phyloP scores from a whole-genome alignment of 768 basidiomycete species.

The Tulasnella sp. region DNA sequence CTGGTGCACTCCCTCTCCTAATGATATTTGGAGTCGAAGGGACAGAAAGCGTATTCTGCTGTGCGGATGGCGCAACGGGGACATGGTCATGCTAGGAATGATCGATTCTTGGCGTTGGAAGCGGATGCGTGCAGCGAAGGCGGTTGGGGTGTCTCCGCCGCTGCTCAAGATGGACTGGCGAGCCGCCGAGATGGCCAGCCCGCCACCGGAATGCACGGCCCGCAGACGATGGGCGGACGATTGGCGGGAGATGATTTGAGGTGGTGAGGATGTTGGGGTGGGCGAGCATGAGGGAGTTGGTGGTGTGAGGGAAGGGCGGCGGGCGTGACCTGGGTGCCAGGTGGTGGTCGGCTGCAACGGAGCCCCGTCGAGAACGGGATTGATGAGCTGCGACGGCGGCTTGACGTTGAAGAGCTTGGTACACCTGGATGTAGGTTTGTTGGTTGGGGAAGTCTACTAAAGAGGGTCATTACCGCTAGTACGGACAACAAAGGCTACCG shows the following conservation, averaged over 20 bases:
- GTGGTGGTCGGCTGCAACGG: slow-evolving; percentile 8
- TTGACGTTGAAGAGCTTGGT: slow-evolving; percentile 1
- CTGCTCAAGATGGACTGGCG: slow-evolving; percentile 1
- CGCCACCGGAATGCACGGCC: not conserved
- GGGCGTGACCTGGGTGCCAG: slow-evolving; percentile 16
- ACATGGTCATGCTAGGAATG: slow-evolving; percentile 11
- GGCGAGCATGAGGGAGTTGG: not conserved
- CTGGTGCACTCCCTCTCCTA: slow-evolving; percentile 16
- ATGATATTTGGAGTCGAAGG: slow-evolving; percentile 27
- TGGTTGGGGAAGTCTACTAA: slow-evolving; percentile 39
- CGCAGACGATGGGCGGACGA: not conserved
- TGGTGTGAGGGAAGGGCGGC: slow-evolving; percentile 4
- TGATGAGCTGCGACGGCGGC: not conserved
- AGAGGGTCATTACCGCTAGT: not conserved
- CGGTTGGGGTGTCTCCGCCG: not conserved
- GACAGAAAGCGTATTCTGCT: slow-evolving; percentile 13
- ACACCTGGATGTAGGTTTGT: slow-evolving; percentile 19
- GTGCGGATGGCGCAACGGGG: too few species aligned
- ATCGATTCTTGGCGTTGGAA: not conserved
- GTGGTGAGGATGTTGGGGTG: not conserved
- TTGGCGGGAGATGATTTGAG: not conserved
- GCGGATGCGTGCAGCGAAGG: not conserved
- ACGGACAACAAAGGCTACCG: not conserved
- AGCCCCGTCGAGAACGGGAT: slow-evolving; percentile 7
- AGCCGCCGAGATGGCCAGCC: not conserved